Evolutionary conservation across 768 basidiomycete species (phyloP).

Genomic region (Macrolepiota fuliginosa): DNA sequence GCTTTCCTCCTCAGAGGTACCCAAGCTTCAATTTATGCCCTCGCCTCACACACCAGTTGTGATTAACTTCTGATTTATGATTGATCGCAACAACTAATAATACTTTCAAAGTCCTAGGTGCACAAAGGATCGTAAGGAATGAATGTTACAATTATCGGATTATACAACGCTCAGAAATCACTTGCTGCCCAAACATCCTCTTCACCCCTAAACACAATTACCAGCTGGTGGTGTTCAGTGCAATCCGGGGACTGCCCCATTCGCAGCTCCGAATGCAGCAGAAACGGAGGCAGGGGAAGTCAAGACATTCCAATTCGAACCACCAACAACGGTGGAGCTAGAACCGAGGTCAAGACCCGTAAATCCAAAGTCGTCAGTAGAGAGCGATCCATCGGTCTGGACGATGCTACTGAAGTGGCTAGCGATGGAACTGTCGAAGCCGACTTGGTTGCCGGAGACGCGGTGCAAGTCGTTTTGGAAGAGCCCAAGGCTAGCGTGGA

Average conservation of each 20-base stretch:
- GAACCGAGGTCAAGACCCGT: slow-evolving; percentile 27
- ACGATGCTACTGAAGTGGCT: slow-evolving; percentile 25
- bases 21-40: neutral
- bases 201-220: neutral
- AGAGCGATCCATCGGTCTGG: slow-evolving; percentile 28
- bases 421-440: slow-evolving; percentile 29
- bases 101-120: neutral
- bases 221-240: neutral
- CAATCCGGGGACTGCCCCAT: neutral
- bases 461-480: slow-evolving; percentile 29
- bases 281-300: slow-evolving; percentile 17
- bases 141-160: neutral
- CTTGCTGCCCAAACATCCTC: neutral
- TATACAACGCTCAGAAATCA: neutral
- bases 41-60: neutral
- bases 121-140: neutral
- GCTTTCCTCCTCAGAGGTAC: too few relatives aligned
- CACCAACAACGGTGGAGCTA: slow-evolving; percentile 32
- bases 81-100: neutral
- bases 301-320: slow-evolving; percentile 37
- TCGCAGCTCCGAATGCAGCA: slow-evolving; percentile 2
- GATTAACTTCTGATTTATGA: neutral
- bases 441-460: slow-evolving; percentile 24
- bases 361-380: slow-evolving; percentile 28
- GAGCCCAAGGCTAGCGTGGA: slow-evolving; percentile 24